Conservation (phyloP, 768 basidiomycete genomes). For the Mycena latifolia region DNA sequence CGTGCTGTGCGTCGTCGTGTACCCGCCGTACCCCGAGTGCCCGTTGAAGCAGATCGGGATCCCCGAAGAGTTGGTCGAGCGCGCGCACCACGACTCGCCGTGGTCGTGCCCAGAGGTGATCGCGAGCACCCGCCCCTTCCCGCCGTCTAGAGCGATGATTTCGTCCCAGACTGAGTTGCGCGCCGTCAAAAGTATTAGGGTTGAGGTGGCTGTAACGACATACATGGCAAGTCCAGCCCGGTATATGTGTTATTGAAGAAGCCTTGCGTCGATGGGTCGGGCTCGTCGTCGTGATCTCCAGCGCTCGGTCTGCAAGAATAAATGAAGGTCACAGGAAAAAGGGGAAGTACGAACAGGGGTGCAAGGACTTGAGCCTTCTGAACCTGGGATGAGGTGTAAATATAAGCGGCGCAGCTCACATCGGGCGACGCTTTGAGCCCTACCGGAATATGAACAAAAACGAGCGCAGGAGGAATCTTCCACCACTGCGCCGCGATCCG, state of each 20-base stretch:
- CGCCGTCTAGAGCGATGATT: conserved; percentile 30
- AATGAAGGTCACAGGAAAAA: too few species aligned
- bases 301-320: conserved; percentile 15
- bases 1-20: conserved; percentile 30
- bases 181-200: too few species aligned
- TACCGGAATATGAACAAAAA: conserved; percentile 37
- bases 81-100: conserved; percentile 39
- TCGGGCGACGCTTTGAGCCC: neutral
- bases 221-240: conserved; percentile 34
- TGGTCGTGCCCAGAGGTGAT: conserved; percentile 38
- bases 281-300: conserved; percentile 37
- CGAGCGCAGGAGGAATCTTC: conserved; percentile 31
- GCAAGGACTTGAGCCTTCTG: conserved; percentile 35
- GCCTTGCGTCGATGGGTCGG: conserved; percentile 35
- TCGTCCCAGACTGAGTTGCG: conserved; percentile 31
- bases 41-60: conserved; percentile 38
- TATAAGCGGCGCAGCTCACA: neutral
- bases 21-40: conserved; percentile 38
- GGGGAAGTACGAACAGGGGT: conserved; percentile 18
- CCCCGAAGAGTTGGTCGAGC: conserved; percentile 28
- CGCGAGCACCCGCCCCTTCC: conserved; percentile 26
- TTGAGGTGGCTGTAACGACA: neutral
- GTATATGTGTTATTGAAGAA: conserved; percentile 36
- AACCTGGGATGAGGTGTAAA: conserved; percentile 12
- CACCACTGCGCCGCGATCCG: conserved; percentile 24